These are phyloP conservation scores for Plantago major DNA, from an alignment of 257 asterid species.

Conservation along the genomic window DNA sequence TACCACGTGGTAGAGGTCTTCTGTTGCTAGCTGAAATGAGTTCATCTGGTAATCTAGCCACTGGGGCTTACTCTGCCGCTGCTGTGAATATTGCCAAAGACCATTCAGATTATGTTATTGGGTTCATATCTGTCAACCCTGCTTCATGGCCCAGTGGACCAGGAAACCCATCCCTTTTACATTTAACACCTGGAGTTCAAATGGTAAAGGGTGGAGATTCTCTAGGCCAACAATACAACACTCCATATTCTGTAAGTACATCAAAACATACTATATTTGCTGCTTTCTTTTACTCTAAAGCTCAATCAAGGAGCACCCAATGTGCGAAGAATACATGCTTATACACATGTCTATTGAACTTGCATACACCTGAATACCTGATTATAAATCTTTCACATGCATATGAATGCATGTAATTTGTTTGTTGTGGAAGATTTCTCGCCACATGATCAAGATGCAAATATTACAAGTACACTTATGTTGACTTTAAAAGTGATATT, in stretches of 20 bases:
- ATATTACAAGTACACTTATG: too few relatives aligned
- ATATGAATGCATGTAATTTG: too few relatives aligned
- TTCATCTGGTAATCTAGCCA: constrained; percentile 90
- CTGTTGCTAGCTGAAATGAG: constrained; percentile 98
- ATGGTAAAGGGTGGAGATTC: constrained; percentile 92
- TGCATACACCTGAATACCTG: too few relatives aligned
- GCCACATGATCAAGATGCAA: too few relatives aligned
- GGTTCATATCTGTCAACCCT: constrained; percentile 94
- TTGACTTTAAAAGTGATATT: too few relatives aligned
- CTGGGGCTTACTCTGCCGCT: constrained; percentile 84
- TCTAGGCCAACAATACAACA: constrained; percentile 89
- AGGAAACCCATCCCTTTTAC: constrained; percentile 72
- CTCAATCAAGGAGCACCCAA: not conserved
- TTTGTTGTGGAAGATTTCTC: too few relatives aligned
- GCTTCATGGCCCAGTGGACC: constrained; percentile 88
- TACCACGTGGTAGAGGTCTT: constrained; percentile 78
- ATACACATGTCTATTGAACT: too few relatives aligned
- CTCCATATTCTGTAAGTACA: constrained; percentile 78
- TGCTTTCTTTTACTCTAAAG: not conserved
- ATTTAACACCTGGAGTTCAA: constrained; percentile 97
- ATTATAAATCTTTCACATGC: too few relatives aligned
- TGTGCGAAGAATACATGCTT: too few relatives aligned
- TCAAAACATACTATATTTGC: not conserved
- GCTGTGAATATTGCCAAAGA: constrained; percentile 90
- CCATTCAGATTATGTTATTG: constrained; percentile 89